A percentile compares a stretch with the other conserved stretches of the same genome.
Evolutionary conservation across 2,329 filamentous ascomycete genomes (phyloP).

Genomic region (Pestalotiopsis sp.): DNA sequence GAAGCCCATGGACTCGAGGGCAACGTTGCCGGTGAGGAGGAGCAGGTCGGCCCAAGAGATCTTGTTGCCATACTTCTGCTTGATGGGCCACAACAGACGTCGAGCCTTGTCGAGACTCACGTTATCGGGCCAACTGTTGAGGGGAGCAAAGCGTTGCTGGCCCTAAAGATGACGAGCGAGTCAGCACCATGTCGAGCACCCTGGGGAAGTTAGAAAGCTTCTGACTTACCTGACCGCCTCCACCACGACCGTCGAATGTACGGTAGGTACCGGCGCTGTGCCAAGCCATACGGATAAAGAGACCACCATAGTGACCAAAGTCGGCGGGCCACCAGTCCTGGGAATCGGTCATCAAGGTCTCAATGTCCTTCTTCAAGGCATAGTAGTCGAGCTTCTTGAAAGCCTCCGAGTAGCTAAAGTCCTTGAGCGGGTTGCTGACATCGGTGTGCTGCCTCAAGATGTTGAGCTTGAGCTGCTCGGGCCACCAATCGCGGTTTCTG

Average conservation of each 20-base stretch:
- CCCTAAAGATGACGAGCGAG: slow-evolving; percentile 44
- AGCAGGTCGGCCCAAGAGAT: slow-evolving; percentile 80
- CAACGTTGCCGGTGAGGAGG: slow-evolving; percentile 74
- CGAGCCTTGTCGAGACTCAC: slow-evolving; percentile 79
- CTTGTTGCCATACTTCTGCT: slow-evolving; percentile 83
- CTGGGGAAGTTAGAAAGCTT: neutral
- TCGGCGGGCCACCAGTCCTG: slow-evolving; percentile 84
- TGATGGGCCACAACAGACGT: slow-evolving; percentile 78
- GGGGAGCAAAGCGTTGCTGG: slow-evolving; percentile 78
- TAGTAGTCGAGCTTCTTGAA: slow-evolving; percentile 75
- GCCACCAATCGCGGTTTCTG: slow-evolving; percentile 75
- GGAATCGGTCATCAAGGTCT: slow-evolving; percentile 74
- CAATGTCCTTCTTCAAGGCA: slow-evolving; percentile 73
- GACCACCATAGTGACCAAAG: slow-evolving; percentile 78
- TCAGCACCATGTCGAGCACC: neutral
- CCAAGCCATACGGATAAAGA: slow-evolving; percentile 83
- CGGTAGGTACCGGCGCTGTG: slow-evolving; percentile 81
- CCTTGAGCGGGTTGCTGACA: slow-evolving; percentile 64
- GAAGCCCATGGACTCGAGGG: slow-evolving; percentile 76
- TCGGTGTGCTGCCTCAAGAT: slow-evolving; percentile 73
- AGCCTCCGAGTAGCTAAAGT: slow-evolving; percentile 73
- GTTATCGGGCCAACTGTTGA: slow-evolving; percentile 84
- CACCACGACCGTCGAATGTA: slow-evolving; percentile 73
- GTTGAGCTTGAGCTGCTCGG: slow-evolving; percentile 66
- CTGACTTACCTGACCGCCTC: slow-evolving; percentile 53